Evolutionary conservation across 352 stramenopile species (phyloP).

Genomic region (Phytopythium litorale): DNA sequence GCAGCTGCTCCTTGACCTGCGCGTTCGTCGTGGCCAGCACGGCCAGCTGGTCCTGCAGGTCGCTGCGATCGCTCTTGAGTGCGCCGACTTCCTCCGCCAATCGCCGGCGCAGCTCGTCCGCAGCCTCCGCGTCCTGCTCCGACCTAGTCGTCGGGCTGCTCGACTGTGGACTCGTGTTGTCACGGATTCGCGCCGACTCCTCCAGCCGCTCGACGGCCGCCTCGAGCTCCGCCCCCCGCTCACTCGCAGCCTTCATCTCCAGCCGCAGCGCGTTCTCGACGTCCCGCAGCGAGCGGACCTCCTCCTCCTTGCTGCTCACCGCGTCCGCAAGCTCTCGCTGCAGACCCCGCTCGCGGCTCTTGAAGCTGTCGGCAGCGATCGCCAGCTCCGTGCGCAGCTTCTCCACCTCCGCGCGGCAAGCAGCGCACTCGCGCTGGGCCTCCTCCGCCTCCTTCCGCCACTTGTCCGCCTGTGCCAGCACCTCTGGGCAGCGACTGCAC

Average conservation of each 20-base stretch:
- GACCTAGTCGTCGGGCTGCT: neutral
- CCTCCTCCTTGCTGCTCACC: neutral
- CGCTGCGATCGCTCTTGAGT: slow-evolving; percentile 20
- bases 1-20: slow-evolving; percentile 38
- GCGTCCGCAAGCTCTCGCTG: neutral
- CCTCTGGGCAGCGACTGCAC: neutral
- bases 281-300: neutral
- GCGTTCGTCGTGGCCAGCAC: slow-evolving; percentile 22
- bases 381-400: neutral
- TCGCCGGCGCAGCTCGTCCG: slow-evolving; percentile 13
- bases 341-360: neutral
- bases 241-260: neutral
- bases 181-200: no score
- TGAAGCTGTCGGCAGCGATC: neutral
- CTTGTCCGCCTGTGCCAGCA: neutral
- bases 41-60: slow-evolving; percentile 26
- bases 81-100: slow-evolving; percentile 10
- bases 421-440: neutral
- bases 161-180: neutral
- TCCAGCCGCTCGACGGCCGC: neutral
- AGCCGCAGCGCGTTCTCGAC: neutral
- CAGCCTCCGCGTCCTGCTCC: neutral
- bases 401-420: neutral
- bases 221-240: neutral
- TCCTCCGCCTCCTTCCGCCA: neutral